phyloP scores from a whole-genome alignment of 495 filamentous ascomycete genomes.

The Darksidea phi region DNA sequence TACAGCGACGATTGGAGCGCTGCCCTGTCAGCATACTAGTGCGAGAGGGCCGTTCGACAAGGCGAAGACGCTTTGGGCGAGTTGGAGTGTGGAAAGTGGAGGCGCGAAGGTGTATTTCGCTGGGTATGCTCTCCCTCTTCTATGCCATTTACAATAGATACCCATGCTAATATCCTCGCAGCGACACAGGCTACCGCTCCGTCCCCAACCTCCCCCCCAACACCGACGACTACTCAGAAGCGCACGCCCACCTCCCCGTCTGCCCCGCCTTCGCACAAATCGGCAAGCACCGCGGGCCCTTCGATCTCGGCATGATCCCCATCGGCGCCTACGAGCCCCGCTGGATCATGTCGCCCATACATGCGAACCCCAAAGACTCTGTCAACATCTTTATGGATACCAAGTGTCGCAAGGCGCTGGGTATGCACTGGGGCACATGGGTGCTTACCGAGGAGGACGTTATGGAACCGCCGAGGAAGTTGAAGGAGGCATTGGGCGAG shows the following conservation, averaged over 20 bases:
- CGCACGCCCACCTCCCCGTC: conserved; percentile 68
- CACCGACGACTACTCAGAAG: conserved; percentile 70
- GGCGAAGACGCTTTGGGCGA: conserved; percentile 77
- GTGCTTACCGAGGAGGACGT: conserved; percentile 83
- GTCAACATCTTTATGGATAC: conserved; percentile 92
- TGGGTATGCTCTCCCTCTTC: conserved; percentile 44
- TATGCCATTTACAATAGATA: too few species aligned
- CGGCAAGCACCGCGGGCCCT: conserved; percentile 76
- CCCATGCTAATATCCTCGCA: conserved; percentile 20
- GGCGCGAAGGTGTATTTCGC: conserved; percentile 74
- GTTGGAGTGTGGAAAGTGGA: conserved; percentile 78
- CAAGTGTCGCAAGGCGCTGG: conserved; percentile 77
- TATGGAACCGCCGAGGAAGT: conserved; percentile 73
- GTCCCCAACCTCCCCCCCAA: conserved; percentile 66
- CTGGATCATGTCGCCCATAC: conserved; percentile 59
- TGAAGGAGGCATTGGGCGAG: conserved; percentile 71
- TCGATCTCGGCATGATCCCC: conserved; percentile 91
- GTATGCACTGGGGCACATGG: conserved; percentile 93
- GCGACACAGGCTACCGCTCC: conserved; percentile 73
- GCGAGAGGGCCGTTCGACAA: conserved; percentile 68
- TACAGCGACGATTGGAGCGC: conserved; percentile 70
- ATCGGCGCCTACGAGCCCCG: conserved; percentile 91
- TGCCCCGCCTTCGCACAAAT: conserved; percentile 89
- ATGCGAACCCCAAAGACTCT: conserved; percentile 83
- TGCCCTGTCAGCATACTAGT: conserved; percentile 84